Evolutionary conservation across 2,329 filamentous ascomycete genomes (phyloP), one percentile per base, ranked within the genome.

Genomic region (Lachnellula cervina): DNA sequence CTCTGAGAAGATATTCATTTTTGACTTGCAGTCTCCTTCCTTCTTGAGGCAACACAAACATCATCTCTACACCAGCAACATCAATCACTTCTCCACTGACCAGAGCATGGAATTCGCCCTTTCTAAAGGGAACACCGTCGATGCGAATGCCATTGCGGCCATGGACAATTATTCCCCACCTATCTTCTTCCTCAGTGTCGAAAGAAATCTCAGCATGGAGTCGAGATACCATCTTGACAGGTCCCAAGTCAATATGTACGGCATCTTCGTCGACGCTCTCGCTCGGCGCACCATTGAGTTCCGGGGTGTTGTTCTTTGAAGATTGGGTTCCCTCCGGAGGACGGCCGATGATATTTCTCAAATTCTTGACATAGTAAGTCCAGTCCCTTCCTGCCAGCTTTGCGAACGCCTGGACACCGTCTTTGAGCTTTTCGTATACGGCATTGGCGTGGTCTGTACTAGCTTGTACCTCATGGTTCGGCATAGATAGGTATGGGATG

Each of bases 61-160:
- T 93, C 94, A 99, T 99, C 75, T 99, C 93, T 1, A 94, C 89
- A 52, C 89, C 89, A 65, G 88, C 88, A 68, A 97, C 89, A 68
- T 96, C 91, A 56, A 99, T 86, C 44, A 97, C 90, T 69, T 93
- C 87, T 56, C 94, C 94, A 66, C 92, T 96, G 43, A 84, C 83
- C 25, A 99, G 79, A 32, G 82, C 75, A 35, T 83, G 80, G 40
- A 80, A 75, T 32, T 75, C 71, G 13, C 87, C 87, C 51, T 86
- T 80, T 66, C 88, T 88, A 54, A 95, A 74, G 19, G 81, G 76
- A 50, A 75, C 74, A 58, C 90, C 89, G 70, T 99, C 90, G 21
- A 97, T 78, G 66, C 89, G 90, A 47, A 96, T 81, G 28, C 92
- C 91, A 70, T 99, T 99, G 63, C 94, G 88, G 19, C 94, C 94